These are phyloP conservation scores for Yamadazyma songkhlaensis DNA, from an alignment of 1,139 yeast species.

Conservation along the genomic window DNA sequence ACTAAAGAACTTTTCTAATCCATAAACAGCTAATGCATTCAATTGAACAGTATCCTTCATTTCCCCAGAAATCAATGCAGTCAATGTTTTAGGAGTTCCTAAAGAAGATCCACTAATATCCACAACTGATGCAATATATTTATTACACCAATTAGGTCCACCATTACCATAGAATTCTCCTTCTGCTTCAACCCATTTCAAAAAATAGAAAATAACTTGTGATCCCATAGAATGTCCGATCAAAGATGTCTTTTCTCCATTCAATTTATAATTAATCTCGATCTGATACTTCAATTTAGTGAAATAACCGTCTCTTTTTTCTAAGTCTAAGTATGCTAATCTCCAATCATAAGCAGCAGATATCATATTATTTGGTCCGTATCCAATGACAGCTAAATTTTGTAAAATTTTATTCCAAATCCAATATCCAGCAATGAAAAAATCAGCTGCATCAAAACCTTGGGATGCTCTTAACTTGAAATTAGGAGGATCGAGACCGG, in stretches of 20 bases:
- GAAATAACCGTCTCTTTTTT: constrained; percentile 82
- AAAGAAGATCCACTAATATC: constrained; percentile 85
- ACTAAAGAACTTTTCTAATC: constrained; percentile 89
- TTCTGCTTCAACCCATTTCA: constrained; percentile 94
- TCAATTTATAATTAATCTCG: constrained; percentile 48
- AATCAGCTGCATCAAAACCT: constrained; percentile 96
- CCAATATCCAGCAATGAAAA: constrained; percentile 97
- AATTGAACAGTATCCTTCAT: constrained; percentile 97
- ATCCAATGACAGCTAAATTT: constrained; percentile 90
- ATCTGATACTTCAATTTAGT: constrained; percentile 68
- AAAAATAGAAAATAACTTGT: constrained; percentile 79
- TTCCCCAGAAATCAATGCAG: constrained; percentile 91
- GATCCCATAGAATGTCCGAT: constrained; percentile 97
- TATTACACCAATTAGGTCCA: constrained; percentile 83
- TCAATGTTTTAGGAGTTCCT: constrained; percentile 93
- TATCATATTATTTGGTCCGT: constrained; percentile 85
- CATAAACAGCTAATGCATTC: constrained; percentile 89
- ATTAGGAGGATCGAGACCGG: constrained; percentile 90
- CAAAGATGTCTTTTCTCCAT: constrained; percentile 73
- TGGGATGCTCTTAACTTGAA: constrained; percentile 85
- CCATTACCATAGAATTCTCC: constrained; percentile 85
- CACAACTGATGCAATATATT: constrained; percentile 71
- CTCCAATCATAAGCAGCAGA: constrained; percentile 98
- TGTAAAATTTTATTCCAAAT: constrained; percentile 95
- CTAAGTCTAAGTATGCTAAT: constrained; percentile 83